A percentile compares a stretch with the other conserved stretches of the same genome.
Conservation (phyloP, 805 yeast genomes). For the Kazachstania viticola region DNA sequence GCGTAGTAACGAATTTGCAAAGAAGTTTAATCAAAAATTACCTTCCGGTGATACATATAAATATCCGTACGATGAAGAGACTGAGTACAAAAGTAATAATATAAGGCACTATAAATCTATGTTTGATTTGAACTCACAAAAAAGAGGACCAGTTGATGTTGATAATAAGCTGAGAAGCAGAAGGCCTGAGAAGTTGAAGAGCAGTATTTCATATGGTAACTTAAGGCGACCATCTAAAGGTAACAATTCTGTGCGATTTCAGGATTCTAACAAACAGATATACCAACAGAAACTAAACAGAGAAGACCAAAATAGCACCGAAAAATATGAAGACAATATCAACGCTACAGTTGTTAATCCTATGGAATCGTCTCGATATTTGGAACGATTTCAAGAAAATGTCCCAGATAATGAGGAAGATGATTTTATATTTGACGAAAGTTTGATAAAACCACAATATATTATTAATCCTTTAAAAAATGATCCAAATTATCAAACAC, state of each 20-base stretch:
- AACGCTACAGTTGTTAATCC: constrained; percentile 2
- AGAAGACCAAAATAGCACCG: constrained; percentile 6
- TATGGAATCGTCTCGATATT: background rate
- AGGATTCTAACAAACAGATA: constrained; percentile 20
- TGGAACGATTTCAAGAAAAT: constrained; percentile 9
- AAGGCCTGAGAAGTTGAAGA: constrained; percentile 8
- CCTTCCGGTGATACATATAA: constrained; percentile 5
- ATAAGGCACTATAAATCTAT: constrained; percentile 25
- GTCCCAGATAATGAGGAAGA: constrained; percentile 10
- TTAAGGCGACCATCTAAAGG: constrained; percentile 11
- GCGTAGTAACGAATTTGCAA: constrained; percentile 7
- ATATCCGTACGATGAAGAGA: background rate
- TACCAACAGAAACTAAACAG: constrained; percentile 4
- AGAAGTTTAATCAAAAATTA: constrained; percentile 8
- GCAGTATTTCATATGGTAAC: constrained; percentile 20
- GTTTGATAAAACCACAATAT: constrained; percentile 20
- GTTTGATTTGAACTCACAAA: constrained; percentile 17
- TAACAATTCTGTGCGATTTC: constrained; percentile 12
- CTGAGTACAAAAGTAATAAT: no score
- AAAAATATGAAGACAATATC: constrained; percentile 1
- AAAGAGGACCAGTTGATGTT: background rate
- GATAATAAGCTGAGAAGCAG: background rate
- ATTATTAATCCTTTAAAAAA: constrained; percentile 7
- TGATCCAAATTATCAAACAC: constrained; percentile 9
- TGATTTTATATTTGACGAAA: constrained; percentile 16